phyloP scores from a whole-genome alignment of 2,329 filamentous ascomycete genomes.

The Ceratocystis albifundus region DNA sequence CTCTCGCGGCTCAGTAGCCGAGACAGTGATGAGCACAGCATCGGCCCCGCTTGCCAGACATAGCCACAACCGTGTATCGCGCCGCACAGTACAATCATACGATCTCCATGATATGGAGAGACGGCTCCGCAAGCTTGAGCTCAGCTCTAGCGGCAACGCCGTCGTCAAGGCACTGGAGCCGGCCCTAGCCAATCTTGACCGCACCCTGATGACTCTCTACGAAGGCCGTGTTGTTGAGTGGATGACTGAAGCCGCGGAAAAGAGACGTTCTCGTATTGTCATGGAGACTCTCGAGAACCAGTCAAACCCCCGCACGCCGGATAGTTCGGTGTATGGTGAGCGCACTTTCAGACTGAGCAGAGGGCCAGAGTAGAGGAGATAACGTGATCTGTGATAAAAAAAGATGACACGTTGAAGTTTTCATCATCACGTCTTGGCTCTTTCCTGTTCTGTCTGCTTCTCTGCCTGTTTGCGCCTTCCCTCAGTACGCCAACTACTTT shows the following conservation, averaged over 20 bases:
- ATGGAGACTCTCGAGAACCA: constrained; percentile 15
- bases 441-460: background rate
- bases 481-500: background rate
- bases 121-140: constrained; percentile 37
- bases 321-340: constrained; percentile 18
- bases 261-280: constrained; percentile 17
- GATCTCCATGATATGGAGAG: constrained; percentile 39
- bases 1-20: constrained; percentile 11
- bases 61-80: constrained; percentile 13
- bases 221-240: constrained; percentile 23
- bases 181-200: constrained; percentile 37
- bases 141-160: constrained; percentile 34
- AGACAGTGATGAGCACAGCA: background rate
- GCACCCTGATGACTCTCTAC: constrained; percentile 28
- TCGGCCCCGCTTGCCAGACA: constrained; percentile 23
- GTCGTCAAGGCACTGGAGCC: constrained; percentile 37
- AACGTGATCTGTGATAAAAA: background rate
- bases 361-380: constrained; percentile 11
- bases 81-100: constrained; percentile 24
- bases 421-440: background rate
- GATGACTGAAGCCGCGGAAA: constrained; percentile 21
- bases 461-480: background rate
- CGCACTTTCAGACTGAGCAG: constrained; percentile 18
- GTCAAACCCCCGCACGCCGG: constrained; percentile 18
- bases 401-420: background rate